A percentile compares a stretch with the other conserved stretches of the same genome.
phyloP scores from a whole-genome alignment of 768 basidiomycete genomes.

The Boletus edulis region DNA sequence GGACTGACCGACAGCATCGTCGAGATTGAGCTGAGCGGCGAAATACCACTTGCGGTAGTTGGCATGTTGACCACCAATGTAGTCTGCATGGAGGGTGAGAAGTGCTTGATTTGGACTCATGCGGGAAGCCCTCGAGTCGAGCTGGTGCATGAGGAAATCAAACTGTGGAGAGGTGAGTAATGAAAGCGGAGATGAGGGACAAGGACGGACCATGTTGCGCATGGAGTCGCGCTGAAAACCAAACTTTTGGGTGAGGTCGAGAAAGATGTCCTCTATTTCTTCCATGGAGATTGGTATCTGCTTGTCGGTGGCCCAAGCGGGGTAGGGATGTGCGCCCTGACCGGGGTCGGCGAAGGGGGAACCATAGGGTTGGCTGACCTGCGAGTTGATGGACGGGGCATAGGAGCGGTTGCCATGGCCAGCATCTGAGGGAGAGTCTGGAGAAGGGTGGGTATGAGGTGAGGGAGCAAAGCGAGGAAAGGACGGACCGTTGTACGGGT shows the following conservation, averaged over 20 bases:
- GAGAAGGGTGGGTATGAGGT: not conserved
- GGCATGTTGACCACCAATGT: constrained; percentile 97
- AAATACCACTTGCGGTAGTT: constrained; percentile 99
- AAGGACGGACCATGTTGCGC: constrained; percentile 79
- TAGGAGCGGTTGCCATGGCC: constrained; percentile 43
- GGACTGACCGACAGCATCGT: constrained; percentile 94
- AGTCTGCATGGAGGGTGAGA: constrained; percentile 95
- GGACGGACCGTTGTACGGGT: constrained; percentile 20
- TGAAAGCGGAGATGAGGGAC: not conserved
- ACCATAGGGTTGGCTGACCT: constrained; percentile 54
- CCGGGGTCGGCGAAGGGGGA: constrained; percentile 61
- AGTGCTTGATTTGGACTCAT: constrained; percentile 97
- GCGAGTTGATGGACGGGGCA: constrained; percentile 58
- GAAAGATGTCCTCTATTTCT: constrained; percentile 98
- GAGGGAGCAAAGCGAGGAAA: not conserved
- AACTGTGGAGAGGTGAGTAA: constrained; percentile 51
- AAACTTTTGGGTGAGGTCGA: constrained; percentile 98
- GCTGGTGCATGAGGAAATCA: constrained; percentile 96
- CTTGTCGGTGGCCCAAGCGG: constrained; percentile 91
- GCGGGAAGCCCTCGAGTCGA: constrained; percentile 96
- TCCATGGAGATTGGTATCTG: constrained; percentile 97
- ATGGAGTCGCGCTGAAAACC: constrained; percentile 96
- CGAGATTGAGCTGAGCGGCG: constrained; percentile 97
- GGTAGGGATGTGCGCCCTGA: constrained; percentile 70
- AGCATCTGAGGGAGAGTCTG: constrained; percentile 28